Percentiles rank a stretch among this genome's conserved stretches.
Conservation (phyloP, 192 early-diverging fungal species). For the Coemansia sp. region DNA sequence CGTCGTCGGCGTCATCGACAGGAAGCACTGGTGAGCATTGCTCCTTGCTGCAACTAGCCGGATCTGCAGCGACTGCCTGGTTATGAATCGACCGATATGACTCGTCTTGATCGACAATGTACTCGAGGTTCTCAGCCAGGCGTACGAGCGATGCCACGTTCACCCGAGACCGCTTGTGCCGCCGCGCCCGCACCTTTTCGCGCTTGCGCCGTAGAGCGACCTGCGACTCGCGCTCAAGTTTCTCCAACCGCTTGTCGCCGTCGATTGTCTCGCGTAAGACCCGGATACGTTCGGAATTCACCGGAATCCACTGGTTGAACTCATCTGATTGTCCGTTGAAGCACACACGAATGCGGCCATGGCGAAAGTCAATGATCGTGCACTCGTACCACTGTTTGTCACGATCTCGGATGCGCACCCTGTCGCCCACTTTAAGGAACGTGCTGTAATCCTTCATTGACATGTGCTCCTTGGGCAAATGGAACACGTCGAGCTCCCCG, state of each 20-base stretch:
- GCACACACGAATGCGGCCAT: slow-evolving; percentile 41
- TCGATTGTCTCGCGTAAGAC: slow-evolving; percentile 39
- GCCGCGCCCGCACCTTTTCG: slow-evolving; percentile 19
- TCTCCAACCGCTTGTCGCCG: slow-evolving; percentile 33
- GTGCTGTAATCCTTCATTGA: slow-evolving; percentile 41
- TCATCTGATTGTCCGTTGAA: slow-evolving; percentile 33
- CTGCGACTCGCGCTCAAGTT: slow-evolving; percentile 22
- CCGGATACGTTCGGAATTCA: slow-evolving; percentile 48
- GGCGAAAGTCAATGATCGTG: slow-evolving; percentile 41
- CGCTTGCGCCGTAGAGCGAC: slow-evolving; percentile 22
- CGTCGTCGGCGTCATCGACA: neutral
- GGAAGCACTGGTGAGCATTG: neutral
- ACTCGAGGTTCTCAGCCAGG: slow-evolving; percentile 44
- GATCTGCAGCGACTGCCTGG: neutral
- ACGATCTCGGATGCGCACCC: slow-evolving; percentile 40
- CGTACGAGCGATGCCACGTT: slow-evolving; percentile 27
- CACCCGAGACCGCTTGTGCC: slow-evolving; percentile 17
- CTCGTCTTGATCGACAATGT: slow-evolving; percentile 26
- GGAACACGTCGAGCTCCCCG: slow-evolving; percentile 22
- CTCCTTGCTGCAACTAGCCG: neutral
- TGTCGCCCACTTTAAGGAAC: slow-evolving; percentile 38
- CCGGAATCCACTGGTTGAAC: slow-evolving; percentile 43
- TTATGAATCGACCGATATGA: neutral
- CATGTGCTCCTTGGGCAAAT: slow-evolving; percentile 46
- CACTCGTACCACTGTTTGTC: slow-evolving; percentile 51